A percentile compares a stretch with the other conserved stretches of the same genome.
Conservation (phyloP, 148 eudicot species). For the Heliosperma pusillum region DNA sequence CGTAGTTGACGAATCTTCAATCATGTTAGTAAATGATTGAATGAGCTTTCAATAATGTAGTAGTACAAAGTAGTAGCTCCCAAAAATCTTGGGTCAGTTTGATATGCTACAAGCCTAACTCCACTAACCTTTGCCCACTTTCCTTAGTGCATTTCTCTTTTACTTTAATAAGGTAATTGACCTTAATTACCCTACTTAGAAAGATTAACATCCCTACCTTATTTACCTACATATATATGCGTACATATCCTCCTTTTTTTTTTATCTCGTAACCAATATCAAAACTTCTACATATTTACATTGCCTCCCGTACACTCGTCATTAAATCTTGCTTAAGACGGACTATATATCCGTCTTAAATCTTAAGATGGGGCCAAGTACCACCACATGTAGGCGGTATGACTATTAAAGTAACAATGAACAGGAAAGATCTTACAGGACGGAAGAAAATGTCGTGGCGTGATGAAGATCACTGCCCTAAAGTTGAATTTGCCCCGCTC, state of each 20-base stretch:
- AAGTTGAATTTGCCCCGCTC: too few relatives aligned
- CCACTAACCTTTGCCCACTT: constrained; percentile 5
- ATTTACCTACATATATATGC: background rate
- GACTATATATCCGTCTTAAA: too few relatives aligned
- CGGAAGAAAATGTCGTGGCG: too few relatives aligned
- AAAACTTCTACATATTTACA: background rate
- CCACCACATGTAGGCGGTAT: too few relatives aligned
- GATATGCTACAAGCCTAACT: background rate
- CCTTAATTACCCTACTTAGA: background rate
- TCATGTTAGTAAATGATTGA: background rate
- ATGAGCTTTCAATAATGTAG: constrained; percentile 2
- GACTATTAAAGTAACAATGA: too few relatives aligned
- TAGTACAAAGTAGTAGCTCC: too few relatives aligned
- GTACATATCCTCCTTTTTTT: background rate
- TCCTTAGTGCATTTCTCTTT: background rate
- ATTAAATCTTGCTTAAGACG: too few relatives aligned
- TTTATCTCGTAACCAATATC: background rate
- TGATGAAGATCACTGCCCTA: too few relatives aligned
- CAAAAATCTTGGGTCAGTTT: background rate
- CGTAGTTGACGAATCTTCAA: too few relatives aligned
- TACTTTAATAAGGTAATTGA: background rate
- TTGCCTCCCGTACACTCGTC: too few relatives aligned
- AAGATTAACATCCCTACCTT: background rate
- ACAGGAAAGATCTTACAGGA: too few relatives aligned
- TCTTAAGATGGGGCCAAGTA: too few relatives aligned